Evolutionary conservation across 441 rosid species (phyloP).

Genomic region (Pelargonium fulgidum): DNA sequence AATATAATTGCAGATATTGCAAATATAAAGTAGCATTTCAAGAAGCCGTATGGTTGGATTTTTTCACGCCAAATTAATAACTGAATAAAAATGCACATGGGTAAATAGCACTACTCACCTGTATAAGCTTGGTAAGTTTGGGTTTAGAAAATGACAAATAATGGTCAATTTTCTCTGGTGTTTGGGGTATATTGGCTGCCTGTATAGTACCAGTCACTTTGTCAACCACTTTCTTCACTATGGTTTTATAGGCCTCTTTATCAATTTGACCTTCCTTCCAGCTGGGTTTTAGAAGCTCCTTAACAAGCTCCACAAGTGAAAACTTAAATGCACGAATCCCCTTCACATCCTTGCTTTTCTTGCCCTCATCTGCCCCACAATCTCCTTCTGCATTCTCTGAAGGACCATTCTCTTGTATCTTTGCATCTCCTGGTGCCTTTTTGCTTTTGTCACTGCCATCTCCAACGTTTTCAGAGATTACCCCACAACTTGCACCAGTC

Average conservation of each 20-base stretch:
- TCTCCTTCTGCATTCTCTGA: constrained; percentile 41
- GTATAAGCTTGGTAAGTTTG: constrained; percentile 88
- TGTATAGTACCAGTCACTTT: constrained; percentile 79
- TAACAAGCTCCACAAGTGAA: constrained; percentile 77
- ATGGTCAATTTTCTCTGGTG: constrained; percentile 80
- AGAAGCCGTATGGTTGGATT: neutral
- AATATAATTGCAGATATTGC: too few species aligned
- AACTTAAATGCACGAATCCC: constrained; percentile 75
- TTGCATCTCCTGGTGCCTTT: constrained; percentile 30
- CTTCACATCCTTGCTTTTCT: constrained; percentile 70
- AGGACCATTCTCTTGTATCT: constrained; percentile 33
- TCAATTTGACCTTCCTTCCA: constrained; percentile 93
- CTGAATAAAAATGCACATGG: neutral
- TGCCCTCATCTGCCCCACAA: constrained; percentile 51
- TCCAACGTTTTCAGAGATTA: constrained; percentile 23
- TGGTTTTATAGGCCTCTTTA: constrained; percentile 84
- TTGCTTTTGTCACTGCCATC: constrained; percentile 31
- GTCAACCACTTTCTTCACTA: constrained; percentile 91
- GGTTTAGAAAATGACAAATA: constrained; percentile 78
- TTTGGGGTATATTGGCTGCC: constrained; percentile 68
- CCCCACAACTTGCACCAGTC: constrained; percentile 29
- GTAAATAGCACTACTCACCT: constrained; percentile 38
- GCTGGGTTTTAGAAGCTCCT: constrained; percentile 81
- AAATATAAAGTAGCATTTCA: neutral
- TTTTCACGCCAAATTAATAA: neutral